Percentiles rank a stretch among this genome's conserved stretches.
phyloP scores from a whole-genome alignment of 169 alveolate species.

The Eimeria brunetti region DNA sequence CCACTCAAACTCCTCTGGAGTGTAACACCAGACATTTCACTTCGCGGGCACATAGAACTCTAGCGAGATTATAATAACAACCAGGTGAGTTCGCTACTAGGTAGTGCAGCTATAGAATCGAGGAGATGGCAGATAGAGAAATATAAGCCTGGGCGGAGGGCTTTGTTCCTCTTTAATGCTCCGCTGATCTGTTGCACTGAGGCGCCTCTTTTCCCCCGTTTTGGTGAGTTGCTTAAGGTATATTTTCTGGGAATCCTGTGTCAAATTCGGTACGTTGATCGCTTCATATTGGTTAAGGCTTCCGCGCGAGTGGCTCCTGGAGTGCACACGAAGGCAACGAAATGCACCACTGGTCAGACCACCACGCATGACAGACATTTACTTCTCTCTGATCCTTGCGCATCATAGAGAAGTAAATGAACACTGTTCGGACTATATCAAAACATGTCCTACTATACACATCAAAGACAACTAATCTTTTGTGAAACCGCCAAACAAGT shows the following conservation, averaged over 20 bases:
- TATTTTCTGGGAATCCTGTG: background rate
- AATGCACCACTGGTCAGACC: constrained; percentile 21
- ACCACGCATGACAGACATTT: background rate
- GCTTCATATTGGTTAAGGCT: background rate
- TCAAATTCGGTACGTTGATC: background rate
- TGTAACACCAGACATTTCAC: background rate
- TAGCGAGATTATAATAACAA: background rate
- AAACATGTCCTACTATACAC: background rate
- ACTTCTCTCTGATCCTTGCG: too few species aligned
- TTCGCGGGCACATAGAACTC: background rate
- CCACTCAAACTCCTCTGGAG: background rate
- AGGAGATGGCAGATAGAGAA: background rate
- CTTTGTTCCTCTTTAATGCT: background rate
- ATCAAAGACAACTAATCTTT: background rate
- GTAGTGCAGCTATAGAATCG: background rate
- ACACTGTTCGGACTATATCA: background rate
- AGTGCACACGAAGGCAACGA: background rate
- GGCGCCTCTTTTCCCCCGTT: background rate
- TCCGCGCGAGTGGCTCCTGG: background rate
- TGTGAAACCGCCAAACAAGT: background rate
- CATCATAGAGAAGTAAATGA: background rate
- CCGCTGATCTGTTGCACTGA: background rate
- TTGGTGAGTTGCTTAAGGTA: background rate
- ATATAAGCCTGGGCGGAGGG: background rate
- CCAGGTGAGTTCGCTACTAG: background rate